These are phyloP conservation scores for Penicillium frequentans DNA, from an alignment of 2,329 filamentous ascomycete species.

Conservation along the genomic window DNA sequence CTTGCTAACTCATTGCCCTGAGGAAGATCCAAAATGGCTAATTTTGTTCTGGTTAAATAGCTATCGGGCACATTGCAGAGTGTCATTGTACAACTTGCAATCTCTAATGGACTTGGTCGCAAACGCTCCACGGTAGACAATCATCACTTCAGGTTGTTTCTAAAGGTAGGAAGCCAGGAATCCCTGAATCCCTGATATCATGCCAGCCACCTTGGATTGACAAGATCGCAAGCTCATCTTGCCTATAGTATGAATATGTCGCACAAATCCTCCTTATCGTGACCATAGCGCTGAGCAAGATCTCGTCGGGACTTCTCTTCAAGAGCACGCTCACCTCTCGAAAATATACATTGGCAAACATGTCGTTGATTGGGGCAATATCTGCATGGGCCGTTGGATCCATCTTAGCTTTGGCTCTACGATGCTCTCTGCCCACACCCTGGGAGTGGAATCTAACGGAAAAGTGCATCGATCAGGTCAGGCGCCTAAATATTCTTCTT, in stretches of 20 bases:
- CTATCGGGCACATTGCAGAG: constrained; percentile 19
- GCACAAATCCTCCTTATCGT: constrained; percentile 21
- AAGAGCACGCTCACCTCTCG: constrained; percentile 19
- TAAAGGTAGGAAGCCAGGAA: constrained; percentile 13
- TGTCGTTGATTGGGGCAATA: constrained; percentile 15
- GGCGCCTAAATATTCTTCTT: not conserved
- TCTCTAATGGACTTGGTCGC: constrained; percentile 19
- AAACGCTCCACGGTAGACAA: constrained; percentile 9
- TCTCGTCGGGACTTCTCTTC: constrained; percentile 20
- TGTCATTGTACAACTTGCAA: constrained; percentile 21
- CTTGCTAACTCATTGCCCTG: not conserved
- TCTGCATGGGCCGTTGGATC: constrained; percentile 19
- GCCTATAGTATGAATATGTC: constrained; percentile 17
- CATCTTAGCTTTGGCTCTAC: constrained; percentile 16
- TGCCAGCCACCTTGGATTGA: not conserved
- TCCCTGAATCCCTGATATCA: not conserved
- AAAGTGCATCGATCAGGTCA: constrained; percentile 19
- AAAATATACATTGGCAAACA: constrained; percentile 8
- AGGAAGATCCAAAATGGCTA: not conserved
- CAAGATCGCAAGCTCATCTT: not conserved
- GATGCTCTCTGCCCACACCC: constrained; percentile 19
- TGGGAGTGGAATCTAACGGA: constrained; percentile 14
- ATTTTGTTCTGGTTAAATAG: not conserved
- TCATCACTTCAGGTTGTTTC: constrained; percentile 9
- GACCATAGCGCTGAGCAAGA: constrained; percentile 19